Percentiles rank a stretch among this genome's conserved stretches.
These are phyloP conservation scores for Chaetomiaceae sp. DNA, from an alignment of 2,329 filamentous ascomycete species.

Conservation along the genomic window DNA sequence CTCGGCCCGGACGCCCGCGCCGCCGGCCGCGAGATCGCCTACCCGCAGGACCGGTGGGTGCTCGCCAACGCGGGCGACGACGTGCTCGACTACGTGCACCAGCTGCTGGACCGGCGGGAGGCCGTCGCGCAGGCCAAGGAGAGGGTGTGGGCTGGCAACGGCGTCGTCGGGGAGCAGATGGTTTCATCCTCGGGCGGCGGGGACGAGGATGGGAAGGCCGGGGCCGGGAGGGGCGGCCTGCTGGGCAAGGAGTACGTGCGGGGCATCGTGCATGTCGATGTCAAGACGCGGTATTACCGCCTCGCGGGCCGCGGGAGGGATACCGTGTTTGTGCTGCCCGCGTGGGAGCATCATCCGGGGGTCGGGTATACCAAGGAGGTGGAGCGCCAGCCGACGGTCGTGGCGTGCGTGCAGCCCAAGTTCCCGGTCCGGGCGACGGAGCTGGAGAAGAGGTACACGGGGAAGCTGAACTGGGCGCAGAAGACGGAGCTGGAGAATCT, in stretches of 20 bases:
- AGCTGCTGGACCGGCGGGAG: slow-evolving; percentile 45
- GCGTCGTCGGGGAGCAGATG: slow-evolving; percentile 38
- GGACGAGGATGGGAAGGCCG: too few species aligned
- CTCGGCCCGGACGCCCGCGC: slow-evolving; percentile 50
- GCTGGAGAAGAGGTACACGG: slow-evolving; percentile 29
- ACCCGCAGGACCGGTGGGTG: slow-evolving; percentile 53
- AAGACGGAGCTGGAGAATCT: slow-evolving; percentile 6
- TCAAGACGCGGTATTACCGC: slow-evolving; percentile 51
- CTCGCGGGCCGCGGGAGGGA: slow-evolving; percentile 41
- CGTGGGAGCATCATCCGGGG: slow-evolving; percentile 43
- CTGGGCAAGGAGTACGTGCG: slow-evolving; percentile 32
- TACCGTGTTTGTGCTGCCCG: slow-evolving; percentile 52
- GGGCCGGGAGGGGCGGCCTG: too few species aligned
- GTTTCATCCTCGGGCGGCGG: too few species aligned
- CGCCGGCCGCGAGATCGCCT: slow-evolving; percentile 47
- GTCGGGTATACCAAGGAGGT: slow-evolving; percentile 42
- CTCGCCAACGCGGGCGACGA: slow-evolving; percentile 53
- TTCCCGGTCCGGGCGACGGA: slow-evolving; percentile 34
- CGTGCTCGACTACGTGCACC: slow-evolving; percentile 44
- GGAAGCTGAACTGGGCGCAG: background rate
- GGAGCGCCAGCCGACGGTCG: slow-evolving; percentile 41
- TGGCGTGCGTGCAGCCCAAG: slow-evolving; percentile 28
- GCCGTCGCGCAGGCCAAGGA: slow-evolving; percentile 32
- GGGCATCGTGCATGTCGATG: slow-evolving; percentile 47
- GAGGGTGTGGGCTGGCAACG: slow-evolving; percentile 33